These are phyloP conservation scores for Fusarium sambucinum DNA, from an alignment of 2,329 filamentous ascomycete species.

Conservation along the genomic window DNA sequence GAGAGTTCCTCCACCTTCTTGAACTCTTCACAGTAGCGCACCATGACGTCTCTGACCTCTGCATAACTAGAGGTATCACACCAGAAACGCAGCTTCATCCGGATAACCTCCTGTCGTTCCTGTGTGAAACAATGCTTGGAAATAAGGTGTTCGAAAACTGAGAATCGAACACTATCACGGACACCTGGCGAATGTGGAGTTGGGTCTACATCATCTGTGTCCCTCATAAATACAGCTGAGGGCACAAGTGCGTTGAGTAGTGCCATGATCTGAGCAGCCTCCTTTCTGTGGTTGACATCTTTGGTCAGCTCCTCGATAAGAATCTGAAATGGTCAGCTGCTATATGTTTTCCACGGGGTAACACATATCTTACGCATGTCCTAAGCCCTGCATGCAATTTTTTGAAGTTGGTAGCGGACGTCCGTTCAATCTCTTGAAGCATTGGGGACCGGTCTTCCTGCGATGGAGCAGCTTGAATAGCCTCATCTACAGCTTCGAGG, in stretches of 20 bases:
- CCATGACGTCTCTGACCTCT: conserved; percentile 47
- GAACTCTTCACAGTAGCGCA: conserved; percentile 51
- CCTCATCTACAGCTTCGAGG: conserved; percentile 40
- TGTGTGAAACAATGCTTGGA: conserved; percentile 37
- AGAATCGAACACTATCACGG: conserved; percentile 54
- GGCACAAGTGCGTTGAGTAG: conserved; percentile 55
- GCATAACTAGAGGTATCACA: conserved; percentile 51
- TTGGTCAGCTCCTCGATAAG: conserved; percentile 45
- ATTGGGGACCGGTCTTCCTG: conserved; percentile 34
- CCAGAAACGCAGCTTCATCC: conserved; percentile 51
- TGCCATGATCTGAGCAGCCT: conserved; percentile 49
- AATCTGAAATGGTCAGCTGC: conserved; percentile 40
- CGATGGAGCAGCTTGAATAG: conserved; percentile 23
- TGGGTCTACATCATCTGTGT: conserved; percentile 44
- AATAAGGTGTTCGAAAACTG: conserved; percentile 53
- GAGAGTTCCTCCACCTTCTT: conserved; percentile 53
- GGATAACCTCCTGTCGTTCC: conserved; percentile 43
- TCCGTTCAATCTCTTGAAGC: conserved; percentile 50
- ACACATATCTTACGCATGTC: conserved; percentile 46
- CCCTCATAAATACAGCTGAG: conserved; percentile 39
- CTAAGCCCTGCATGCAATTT: conserved; percentile 53
- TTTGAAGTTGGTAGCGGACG: conserved; percentile 48
- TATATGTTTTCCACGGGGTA: neutral
- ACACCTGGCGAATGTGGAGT: conserved; percentile 50
- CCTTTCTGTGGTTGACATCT: conserved; percentile 17